Percentiles rank a stretch among this genome's conserved stretches.
Evolutionary conservation across 2,329 filamentous ascomycete species (phyloP).

Genomic region (Neopestalotiopsis rosae): DNA sequence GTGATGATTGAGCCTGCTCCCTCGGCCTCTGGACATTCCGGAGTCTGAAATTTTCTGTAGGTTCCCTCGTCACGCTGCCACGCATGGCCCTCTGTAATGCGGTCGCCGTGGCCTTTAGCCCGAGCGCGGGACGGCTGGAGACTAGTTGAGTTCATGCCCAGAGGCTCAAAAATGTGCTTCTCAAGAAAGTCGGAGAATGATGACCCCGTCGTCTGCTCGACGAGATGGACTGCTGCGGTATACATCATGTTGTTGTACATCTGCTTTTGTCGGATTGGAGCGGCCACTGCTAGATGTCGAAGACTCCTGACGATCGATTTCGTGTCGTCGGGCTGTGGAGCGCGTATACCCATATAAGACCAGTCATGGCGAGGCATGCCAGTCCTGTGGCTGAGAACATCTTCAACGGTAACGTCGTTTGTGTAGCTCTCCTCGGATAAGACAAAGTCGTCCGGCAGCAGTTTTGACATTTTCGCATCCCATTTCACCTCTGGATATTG

Average conservation of each 20-base stretch:
- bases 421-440: conserved; percentile 28
- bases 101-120: conserved; percentile 21
- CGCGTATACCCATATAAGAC: neutral
- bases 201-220: conserved; percentile 22
- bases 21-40: conserved; percentile 24
- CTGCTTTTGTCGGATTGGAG: conserved; percentile 26
- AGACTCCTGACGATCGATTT: conserved; percentile 30
- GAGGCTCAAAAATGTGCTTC: conserved; percentile 22
- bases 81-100: neutral
- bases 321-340: conserved; percentile 24
- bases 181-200: conserved; percentile 29
- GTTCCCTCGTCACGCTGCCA: conserved; percentile 4
- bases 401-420: conserved; percentile 29
- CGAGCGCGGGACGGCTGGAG: neutral
- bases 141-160: neutral
- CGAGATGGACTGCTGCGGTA: conserved; percentile 27
- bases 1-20: conserved; percentile 31
- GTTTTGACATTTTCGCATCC: conserved; percentile 20
- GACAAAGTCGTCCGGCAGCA: conserved; percentile 32
- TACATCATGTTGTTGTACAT: conserved; percentile 33
- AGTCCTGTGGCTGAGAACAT: conserved; percentile 30
- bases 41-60: conserved; percentile 18
- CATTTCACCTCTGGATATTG: conserved; percentile 36
- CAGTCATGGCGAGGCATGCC: conserved; percentile 27
- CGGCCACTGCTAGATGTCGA: conserved; percentile 25